Conservation (phyloP, 169 alveolate species). For the Plasmodium vivax region DNA sequence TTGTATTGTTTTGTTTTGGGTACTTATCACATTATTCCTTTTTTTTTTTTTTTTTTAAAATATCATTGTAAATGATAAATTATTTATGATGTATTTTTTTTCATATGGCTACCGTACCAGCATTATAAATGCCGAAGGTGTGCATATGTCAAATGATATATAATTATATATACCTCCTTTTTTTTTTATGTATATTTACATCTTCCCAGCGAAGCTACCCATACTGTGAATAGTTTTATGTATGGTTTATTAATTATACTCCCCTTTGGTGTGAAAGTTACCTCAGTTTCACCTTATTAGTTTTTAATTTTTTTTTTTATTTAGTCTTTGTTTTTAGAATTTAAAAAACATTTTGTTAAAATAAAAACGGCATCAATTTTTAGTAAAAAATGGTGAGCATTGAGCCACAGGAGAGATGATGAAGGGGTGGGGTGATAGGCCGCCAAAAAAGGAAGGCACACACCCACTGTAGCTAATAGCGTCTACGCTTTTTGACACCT, state of each 20-base stretch:
- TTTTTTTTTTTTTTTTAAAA: background rate
- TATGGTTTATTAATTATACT: constrained; percentile 28
- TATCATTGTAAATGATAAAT: background rate
- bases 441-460: background rate
- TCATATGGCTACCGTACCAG: background rate
- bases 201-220: background rate
- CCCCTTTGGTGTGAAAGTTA: constrained; percentile 14
- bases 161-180: background rate
- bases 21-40: background rate
- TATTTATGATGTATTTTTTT: background rate
- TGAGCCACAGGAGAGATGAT: background rate
- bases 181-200: background rate
- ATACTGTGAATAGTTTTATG: constrained; percentile 4
- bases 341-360: constrained; percentile 37
- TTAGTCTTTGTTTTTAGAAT: constrained; percentile 7
- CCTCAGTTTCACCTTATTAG: constrained; percentile 5
- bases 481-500: background rate
- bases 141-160: constrained; percentile 1
- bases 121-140: background rate
- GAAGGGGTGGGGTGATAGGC: background rate
- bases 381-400: background rate
- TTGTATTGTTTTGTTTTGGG: background rate
- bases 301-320: constrained; percentile 14
- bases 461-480: background rate
- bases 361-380: background rate